phyloP scores from a whole-genome alignment of 371 early-diverging fungal genomes.

The Rhizopus microsporus region DNA sequence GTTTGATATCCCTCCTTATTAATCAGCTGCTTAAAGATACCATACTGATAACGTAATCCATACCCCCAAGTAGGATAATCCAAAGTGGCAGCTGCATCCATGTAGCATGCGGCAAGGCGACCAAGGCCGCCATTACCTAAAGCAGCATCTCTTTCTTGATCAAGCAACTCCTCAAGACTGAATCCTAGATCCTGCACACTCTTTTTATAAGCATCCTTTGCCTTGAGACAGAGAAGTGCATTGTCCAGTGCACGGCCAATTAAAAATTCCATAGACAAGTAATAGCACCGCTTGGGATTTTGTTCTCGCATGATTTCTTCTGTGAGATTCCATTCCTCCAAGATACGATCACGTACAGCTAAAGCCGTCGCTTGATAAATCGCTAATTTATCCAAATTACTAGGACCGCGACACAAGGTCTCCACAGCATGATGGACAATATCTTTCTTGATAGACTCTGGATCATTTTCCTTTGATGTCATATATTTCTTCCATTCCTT shows the following conservation, averaged over 20 bases:
- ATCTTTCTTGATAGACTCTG: constrained; percentile 17
- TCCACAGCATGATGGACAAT: constrained; percentile 81
- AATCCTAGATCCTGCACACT: constrained; percentile 80
- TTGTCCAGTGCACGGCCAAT: constrained; percentile 93
- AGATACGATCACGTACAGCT: constrained; percentile 84
- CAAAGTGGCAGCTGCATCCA: constrained; percentile 87
- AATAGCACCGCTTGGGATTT: constrained; percentile 89
- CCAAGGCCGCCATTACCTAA: constrained; percentile 95
- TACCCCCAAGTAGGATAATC: constrained; percentile 92
- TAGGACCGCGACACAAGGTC: constrained; percentile 78
- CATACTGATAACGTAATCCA: constrained; percentile 89
- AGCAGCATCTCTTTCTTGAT: constrained; percentile 91
- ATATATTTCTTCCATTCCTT: constrained; percentile 20
- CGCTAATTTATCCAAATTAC: constrained; percentile 80
- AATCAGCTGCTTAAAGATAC: constrained; percentile 89
- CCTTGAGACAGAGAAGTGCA: constrained; percentile 79
- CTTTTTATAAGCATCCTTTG: constrained; percentile 71
- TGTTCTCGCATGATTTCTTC: constrained; percentile 57
- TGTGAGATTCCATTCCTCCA: constrained; percentile 87
- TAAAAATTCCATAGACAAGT: constrained; percentile 92
- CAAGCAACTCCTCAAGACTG: constrained; percentile 83
- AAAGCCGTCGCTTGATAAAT: constrained; percentile 87
- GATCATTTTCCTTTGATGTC: constrained; percentile 14
- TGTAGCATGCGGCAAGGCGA: constrained; percentile 88
- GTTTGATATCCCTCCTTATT: constrained; percentile 86